Evolutionary conservation across 805 yeast genomes (phyloP).

Genomic region (Martiniozyma abietophila): DNA sequence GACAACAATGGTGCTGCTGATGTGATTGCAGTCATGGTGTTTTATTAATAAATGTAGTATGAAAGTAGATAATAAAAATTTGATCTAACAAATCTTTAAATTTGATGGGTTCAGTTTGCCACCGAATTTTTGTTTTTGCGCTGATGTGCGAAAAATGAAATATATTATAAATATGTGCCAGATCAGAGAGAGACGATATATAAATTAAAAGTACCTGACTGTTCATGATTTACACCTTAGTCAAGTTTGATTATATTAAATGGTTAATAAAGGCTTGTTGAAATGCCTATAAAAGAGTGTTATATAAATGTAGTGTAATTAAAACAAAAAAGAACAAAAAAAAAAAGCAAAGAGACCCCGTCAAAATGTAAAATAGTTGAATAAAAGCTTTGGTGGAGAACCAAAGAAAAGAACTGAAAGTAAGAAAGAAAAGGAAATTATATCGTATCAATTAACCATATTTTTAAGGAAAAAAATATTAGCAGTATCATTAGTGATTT

Average conservation of each 20-base stretch:
- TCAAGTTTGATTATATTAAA: not conserved
- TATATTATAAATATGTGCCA: conserved; percentile 6
- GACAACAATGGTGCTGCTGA: conserved; percentile 92
- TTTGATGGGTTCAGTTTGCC: too few relatives aligned
- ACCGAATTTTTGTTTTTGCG: too few relatives aligned
- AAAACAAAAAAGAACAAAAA: not conserved
- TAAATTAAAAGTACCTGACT: not conserved
- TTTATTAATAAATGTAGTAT: not conserved
- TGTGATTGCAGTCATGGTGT: conserved; percentile 31
- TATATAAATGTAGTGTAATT: not conserved
- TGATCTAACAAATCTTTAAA: not conserved
- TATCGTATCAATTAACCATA: too few relatives aligned
- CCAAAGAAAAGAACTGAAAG: not conserved
- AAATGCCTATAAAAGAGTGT: too few relatives aligned
- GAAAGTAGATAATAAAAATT: too few relatives aligned
- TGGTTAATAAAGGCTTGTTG: not conserved
- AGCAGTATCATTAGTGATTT: too few relatives aligned
- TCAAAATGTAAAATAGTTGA: conserved; percentile 3
- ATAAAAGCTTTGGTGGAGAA: conserved; percentile 1
- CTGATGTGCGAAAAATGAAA: too few relatives aligned
- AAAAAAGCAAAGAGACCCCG: too few relatives aligned
- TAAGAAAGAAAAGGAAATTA: not conserved
- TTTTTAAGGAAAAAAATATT: too few relatives aligned
- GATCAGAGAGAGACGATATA: not conserved
- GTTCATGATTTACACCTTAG: not conserved